Conservation (phyloP, 2,329 filamentous ascomycete genomes). For the Sporothrix humicola region DNA sequence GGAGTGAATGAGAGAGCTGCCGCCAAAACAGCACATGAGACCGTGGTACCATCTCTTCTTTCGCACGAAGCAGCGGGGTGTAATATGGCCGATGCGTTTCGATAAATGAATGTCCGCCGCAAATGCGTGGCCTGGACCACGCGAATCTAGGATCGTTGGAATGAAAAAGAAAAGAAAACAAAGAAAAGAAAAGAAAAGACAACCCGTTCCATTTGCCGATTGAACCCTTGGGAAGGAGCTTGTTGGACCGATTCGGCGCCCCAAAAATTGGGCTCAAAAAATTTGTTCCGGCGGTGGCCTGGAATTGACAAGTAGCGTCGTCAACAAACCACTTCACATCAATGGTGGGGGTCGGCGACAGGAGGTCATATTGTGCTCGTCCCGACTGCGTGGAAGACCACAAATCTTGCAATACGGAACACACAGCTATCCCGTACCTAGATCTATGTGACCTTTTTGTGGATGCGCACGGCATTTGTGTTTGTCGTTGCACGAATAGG, state of each 20-base stretch:
- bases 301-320: neutral
- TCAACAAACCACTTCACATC: neutral
- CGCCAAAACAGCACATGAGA: neutral
- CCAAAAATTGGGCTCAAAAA: neutral
- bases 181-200: neutral
- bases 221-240: neutral
- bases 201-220: constrained; percentile 4
- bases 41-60: neutral
- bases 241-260: neutral
- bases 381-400: constrained; percentile 3
- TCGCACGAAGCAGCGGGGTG: constrained; percentile 24
- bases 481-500: constrained; percentile 5
- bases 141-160: neutral
- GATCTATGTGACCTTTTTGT: constrained; percentile 20
- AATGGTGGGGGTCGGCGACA: neutral
- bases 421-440: constrained; percentile 9
- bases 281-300: neutral
- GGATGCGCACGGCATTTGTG: constrained; percentile 12
- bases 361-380: neutral
- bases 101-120: constrained; percentile 8
- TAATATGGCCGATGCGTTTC: neutral
- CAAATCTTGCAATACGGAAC: constrained; percentile 20
- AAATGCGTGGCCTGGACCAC: neutral
- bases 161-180: too few species aligned
- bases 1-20: neutral